Evolutionary conservation across 2,329 filamentous ascomycete genomes (phyloP).

Genomic region (Ceratocystiopsis minuta): DNA sequence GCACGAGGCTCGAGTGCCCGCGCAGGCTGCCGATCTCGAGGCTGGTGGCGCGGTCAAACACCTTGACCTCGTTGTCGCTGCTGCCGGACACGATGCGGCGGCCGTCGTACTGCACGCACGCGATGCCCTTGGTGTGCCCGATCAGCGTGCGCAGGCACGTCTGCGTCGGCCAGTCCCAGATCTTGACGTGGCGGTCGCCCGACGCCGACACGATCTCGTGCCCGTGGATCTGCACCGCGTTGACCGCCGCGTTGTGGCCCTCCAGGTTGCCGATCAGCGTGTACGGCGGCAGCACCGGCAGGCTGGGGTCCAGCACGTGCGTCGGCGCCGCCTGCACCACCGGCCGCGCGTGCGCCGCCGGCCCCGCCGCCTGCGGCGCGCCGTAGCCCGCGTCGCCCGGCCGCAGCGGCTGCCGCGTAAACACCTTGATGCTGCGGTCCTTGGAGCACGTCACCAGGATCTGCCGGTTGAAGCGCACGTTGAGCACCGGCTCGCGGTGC

Average conservation of each 20-base stretch:
- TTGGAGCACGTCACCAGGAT: constrained; percentile 95
- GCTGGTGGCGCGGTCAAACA: constrained; percentile 74
- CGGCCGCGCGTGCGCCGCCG: constrained; percentile 29
- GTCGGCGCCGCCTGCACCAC: constrained; percentile 30
- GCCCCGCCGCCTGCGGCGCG: constrained; percentile 5
- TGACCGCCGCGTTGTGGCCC: constrained; percentile 82
- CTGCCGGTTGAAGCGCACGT: constrained; percentile 77
- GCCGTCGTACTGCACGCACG: constrained; percentile 92
- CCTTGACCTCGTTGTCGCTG: constrained; percentile 88
- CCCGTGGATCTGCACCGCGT: constrained; percentile 79
- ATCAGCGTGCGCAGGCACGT: constrained; percentile 59
- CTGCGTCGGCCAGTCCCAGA: constrained; percentile 80
- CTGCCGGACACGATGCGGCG: constrained; percentile 87
- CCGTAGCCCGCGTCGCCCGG: constrained; percentile 41
- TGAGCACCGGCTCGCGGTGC: constrained; percentile 80
- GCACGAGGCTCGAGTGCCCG: constrained; percentile 68
- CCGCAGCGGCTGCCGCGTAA: constrained; percentile 59
- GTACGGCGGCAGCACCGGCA: constrained; percentile 39
- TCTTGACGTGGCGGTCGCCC: constrained; percentile 80
- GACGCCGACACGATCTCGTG: constrained; percentile 86
- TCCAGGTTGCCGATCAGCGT: constrained; percentile 61
- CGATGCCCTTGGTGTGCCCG: constrained; percentile 88
- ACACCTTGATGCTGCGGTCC: constrained; percentile 91
- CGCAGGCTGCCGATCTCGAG: constrained; percentile 78
- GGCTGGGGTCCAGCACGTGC: too few species aligned